Conservation (phyloP, 257 asterid species). For the Jaltomata sinuosa region DNA sequence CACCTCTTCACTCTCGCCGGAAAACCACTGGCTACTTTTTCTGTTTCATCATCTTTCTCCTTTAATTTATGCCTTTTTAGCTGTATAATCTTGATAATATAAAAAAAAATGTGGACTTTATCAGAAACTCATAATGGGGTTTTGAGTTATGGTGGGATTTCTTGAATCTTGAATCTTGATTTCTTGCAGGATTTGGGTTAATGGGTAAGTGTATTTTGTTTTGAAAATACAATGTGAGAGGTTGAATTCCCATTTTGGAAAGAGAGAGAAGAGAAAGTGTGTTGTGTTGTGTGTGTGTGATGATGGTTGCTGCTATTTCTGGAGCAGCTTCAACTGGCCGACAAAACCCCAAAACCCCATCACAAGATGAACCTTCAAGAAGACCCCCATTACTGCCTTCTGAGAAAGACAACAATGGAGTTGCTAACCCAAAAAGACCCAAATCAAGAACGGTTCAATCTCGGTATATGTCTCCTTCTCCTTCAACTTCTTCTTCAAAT, state of each 20-base stretch:
- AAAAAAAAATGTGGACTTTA: slow-evolving; percentile 29
- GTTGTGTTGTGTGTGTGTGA: slow-evolving; percentile 25
- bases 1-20: slow-evolving; percentile 18
- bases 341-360: slow-evolving; percentile 27
- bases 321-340: slow-evolving; percentile 60
- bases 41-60: background rate
- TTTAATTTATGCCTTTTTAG: background rate
- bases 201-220: slow-evolving; percentile 28
- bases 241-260: slow-evolving; percentile 15
- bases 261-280: background rate
- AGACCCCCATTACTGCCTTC: slow-evolving; percentile 84
- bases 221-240: slow-evolving; percentile 44
- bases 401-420: slow-evolving; percentile 59
- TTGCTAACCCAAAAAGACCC: slow-evolving; percentile 47
- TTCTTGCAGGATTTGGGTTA: slow-evolving; percentile 29
- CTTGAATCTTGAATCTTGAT: slow-evolving; percentile 36
- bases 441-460: slow-evolving; percentile 77
- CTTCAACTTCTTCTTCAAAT: slow-evolving; percentile 67
- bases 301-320: slow-evolving; percentile 87
- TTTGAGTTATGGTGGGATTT: slow-evolving; percentile 40
- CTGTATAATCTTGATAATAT: slow-evolving; percentile 4
- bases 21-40: background rate
- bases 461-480: slow-evolving; percentile 83
- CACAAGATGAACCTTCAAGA: slow-evolving; percentile 37
- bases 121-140: slow-evolving; percentile 20